Evolutionary conservation across 2,329 filamentous ascomycete species (phyloP).

Genomic region (Penicillium vulpinum): DNA sequence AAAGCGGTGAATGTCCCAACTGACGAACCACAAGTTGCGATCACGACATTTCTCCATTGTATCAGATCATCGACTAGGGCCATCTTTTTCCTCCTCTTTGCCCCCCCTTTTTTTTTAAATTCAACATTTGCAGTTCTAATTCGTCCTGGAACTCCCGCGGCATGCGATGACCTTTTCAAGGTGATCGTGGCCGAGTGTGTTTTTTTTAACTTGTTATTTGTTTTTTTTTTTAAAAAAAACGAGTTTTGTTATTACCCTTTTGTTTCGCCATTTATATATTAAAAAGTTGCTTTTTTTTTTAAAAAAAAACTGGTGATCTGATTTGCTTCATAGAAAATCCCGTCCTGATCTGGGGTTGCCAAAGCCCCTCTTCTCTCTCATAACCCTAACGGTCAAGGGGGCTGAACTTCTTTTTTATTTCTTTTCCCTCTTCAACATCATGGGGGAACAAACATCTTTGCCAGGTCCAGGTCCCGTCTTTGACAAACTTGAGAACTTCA

Average conservation of each 20-base stretch:
- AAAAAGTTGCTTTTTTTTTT: background rate
- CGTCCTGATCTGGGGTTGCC: slow-evolving; percentile 19
- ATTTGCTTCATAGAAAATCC: slow-evolving; percentile 10
- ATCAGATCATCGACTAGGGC: slow-evolving; percentile 43
- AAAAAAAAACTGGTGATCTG: background rate
- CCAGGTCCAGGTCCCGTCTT: slow-evolving; percentile 25
- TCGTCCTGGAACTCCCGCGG: slow-evolving; percentile 10
- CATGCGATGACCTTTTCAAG: slow-evolving; percentile 3
- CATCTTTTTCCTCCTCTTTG: slow-evolving; percentile 7
- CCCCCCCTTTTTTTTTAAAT: slow-evolving; percentile 4
- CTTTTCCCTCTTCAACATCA: slow-evolving; percentile 18
- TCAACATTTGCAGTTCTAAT: slow-evolving; percentile 4
- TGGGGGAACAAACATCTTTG: slow-evolving; percentile 35
- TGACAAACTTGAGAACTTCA: slow-evolving; percentile 41
- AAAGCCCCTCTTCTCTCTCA: slow-evolving; percentile 11
- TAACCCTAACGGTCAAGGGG: slow-evolving; percentile 14
- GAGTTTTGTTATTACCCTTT: background rate
- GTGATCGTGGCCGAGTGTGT: slow-evolving; percentile 9
- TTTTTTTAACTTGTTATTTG: background rate
- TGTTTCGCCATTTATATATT: background rate
- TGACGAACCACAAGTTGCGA: slow-evolving; percentile 35
- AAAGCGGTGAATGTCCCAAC: slow-evolving; percentile 26
- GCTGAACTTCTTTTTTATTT: slow-evolving; percentile 19
- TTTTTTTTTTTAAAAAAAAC: background rate
- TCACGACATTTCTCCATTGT: slow-evolving; percentile 48